Base-by-base conservation (phyloP, 805 yeast species). In the Ogataea corticis region DNA sequence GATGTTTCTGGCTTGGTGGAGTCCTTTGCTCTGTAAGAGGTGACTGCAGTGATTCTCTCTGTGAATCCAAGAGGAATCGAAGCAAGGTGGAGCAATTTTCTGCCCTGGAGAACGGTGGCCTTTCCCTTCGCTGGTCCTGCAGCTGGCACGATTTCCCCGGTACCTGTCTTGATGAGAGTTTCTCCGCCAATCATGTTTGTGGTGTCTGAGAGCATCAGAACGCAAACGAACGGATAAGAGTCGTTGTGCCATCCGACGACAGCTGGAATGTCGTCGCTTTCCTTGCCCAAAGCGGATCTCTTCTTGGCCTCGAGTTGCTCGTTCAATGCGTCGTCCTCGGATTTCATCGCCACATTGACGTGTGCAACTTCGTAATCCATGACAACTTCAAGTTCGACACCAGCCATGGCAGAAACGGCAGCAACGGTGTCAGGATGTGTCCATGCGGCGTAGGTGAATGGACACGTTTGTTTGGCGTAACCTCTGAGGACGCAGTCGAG, bases 151-250 rank as follows among this genome's bases (percentile, higher is more conserved):
- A 63, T 45, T 37, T 62, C 65, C 9, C 70, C 71, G 30, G 66
- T 59, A 3, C 78, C 79, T 60, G 69, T 75, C 50, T 76, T 69
- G 50, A 79, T 67, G 23, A 75, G 68, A 2, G 84, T 79, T 57
- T 79, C 85, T 39, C 85, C 85, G 23, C 85, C 85, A 58, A 75
- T 66, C 84, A 80, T 79, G 36, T 69, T 62, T 2, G 73, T 51
- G 7, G 85, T 80, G 56, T 80, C 84, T 25, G 80, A 73, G 36
- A 80, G 57, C 86, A 80, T 80, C 49, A 80, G 67, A 13, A 80
- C 85, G 62, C 84, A 80, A 15, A 80, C 85, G 57, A 78, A 79
- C 13, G 84, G 85, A 45, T 78, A 79, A n/a, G 81, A 72, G 57
- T 80, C 86, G 43, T 67, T 60, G 66, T 80, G 85, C 86, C 86